Base-by-base conservation (phyloP, 73 alveolate species). In the Paramecium pentaurelia region DNA sequence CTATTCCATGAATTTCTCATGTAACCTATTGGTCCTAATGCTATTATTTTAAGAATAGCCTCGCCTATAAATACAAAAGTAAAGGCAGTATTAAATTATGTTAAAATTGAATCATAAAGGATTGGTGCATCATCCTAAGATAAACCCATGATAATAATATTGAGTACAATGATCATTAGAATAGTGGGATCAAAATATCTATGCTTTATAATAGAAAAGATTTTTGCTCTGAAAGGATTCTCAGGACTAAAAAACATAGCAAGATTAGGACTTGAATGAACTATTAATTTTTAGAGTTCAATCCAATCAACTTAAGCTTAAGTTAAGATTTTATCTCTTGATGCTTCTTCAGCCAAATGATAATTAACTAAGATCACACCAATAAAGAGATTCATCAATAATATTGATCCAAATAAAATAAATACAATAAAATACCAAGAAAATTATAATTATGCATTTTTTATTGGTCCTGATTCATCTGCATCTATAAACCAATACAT, bases 281-380 rank as follows among this genome's bases (percentile, higher is more conserved):
- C 85, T 6, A 96, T 90, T 94, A 96, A 84, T 71, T 92, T 73
- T 85, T 95, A 89, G 51, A 95, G 42, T 64, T 96, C 98, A n/a
- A 93, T 71, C 98, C 98, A 96, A 25, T 86, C 38, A 10, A 77
- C 40, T 80, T 95, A 94, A 68, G 93, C 95, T 73, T 90, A 58
- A 12, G 96, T 93, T n/a, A 95, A 77, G 8, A 34, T 32, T 14
- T 49, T 54, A 25, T 88, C 89, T 77, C 60, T 51, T 38, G 95
- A 92, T 14, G 60, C 87, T 92, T 64, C 95, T 30, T 93, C 92
- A 16, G 99, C 99, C 25, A 95, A 97, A 92, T 98, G 96, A 88
- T 96, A 98, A 93, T 98, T 97, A 51, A 93, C 95, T 88, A 98
- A 97, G 90, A 98, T 86, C 34, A 98, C 99, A 49, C 99, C 99